These are phyloP conservation scores for Picea mariana DNA, from an alignment of 83 land plant species.

Conservation along the genomic window DNA sequence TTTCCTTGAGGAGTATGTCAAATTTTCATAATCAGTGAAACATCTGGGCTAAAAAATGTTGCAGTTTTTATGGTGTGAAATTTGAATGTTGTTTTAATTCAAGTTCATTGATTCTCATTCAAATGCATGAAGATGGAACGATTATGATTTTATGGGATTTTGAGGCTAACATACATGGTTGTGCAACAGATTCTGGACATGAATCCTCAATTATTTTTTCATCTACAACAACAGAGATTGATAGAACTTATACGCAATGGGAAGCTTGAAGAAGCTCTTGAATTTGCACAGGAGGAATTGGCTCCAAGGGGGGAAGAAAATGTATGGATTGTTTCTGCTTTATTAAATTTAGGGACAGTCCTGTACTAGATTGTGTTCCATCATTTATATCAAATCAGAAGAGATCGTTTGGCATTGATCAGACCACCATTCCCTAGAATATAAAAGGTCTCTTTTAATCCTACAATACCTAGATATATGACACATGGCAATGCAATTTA, in stretches of 20 bases:
- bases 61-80: not conserved
- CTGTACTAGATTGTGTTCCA: not conserved
- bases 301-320: constrained; percentile 62
- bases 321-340: constrained; percentile 20
- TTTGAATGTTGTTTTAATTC: not conserved
- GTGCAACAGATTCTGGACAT: constrained; percentile 51
- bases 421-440: too few relatives aligned
- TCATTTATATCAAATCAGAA: not conserved
- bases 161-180: not conserved
- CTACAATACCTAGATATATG: too few relatives aligned
- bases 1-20: not conserved
- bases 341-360: not conserved
- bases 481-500: too few relatives aligned
- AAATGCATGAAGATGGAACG: not conserved
- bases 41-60: not conserved
- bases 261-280: constrained; percentile 50
- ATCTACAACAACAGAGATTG: constrained; percentile 56
- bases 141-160: too few relatives aligned
- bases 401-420: not conserved
- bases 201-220: constrained; percentile 59
- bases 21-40: not conserved
- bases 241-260: constrained; percentile 56
- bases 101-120: not conserved
- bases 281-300: constrained; percentile 60
- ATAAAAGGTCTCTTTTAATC: too few relatives aligned